Evolutionary conservation across 148 eudicot genomes (phyloP), one percentile per base, ranked within the genome.

Genomic region (Diospyros lotus): DNA sequence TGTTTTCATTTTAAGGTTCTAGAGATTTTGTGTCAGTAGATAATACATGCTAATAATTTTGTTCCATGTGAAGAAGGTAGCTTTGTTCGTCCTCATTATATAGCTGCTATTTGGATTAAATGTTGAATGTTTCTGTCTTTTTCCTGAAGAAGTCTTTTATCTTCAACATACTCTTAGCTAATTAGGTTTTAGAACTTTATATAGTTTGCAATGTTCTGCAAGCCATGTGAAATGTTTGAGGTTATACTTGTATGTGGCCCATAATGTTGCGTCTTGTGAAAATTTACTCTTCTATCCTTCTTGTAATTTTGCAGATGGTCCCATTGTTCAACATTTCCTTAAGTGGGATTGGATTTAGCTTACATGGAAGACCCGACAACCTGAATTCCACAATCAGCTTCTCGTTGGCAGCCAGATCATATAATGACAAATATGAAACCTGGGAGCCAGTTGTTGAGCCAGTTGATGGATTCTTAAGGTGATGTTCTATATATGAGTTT

Each of bases 381-480:
- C 77, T 84, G 75, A 91, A 73, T 71, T 84, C 98, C 63, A 87
- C 81, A 46, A 81, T 95, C 64, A 87, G 83, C 73, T 95, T 95
- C 81, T 95, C 97, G 51, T 89, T 95, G 77, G 83, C 87, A 68
- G 94, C 88, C 61, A 85, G 97, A 84, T 95, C 98, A 65, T 95
- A 86, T 84, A 95, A 95, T 83, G 99, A 95, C 81, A 95, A 91
- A 81, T 88, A 89, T 77, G 99, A 95, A 68, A 56, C 89, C 6
- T 92, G 97, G 99, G 99, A 95, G 86, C 98, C 99, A 78, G 83
- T 95, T 78, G 83, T 93, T 69, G 99, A 95, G 84, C 93, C 94
- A 66, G 90, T 89, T 80, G 99, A 95, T 85, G 97, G 94, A 77
- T 86, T 85, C 76, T 81, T 95, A 77, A 93, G 99, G 99, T 95